Percentiles rank a stretch among this genome's conserved stretches.
These are phyloP conservation scores for Botrytis galanthina DNA, from an alignment of 2,329 filamentous ascomycete genomes.

Conservation along the genomic window DNA sequence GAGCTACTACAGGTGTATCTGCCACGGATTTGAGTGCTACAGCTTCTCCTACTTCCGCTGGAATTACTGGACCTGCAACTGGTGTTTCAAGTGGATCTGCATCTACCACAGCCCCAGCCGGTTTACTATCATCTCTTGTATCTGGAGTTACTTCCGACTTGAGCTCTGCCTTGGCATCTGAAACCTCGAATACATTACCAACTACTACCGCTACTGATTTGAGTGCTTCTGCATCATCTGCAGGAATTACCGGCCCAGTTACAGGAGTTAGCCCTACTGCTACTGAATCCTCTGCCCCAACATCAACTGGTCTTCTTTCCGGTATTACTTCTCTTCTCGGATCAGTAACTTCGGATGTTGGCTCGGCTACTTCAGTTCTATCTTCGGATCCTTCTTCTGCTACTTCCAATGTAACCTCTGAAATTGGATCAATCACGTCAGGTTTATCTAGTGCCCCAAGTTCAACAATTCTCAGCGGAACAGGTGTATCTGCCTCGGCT, in stretches of 20 bases:
- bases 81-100: constrained; percentile 3
- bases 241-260: constrained; percentile 15
- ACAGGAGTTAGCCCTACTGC: background rate
- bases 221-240: constrained; percentile 13
- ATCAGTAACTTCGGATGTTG: background rate
- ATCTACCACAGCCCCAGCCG: background rate
- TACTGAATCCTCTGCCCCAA: background rate
- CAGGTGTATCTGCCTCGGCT: background rate
- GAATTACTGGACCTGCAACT: constrained; percentile 1
- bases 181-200: constrained; percentile 2
- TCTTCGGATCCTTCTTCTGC: background rate
- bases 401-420: background rate
- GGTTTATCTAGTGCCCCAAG: background rate
- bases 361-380: background rate
- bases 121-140: background rate
- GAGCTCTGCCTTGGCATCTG: background rate
- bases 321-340: constrained; percentile 9
- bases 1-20: background rate
- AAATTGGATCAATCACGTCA: background rate
- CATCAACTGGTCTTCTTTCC: background rate
- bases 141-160: constrained; percentile 5
- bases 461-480: background rate
- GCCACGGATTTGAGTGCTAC: background rate
- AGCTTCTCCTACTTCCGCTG: background rate
- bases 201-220: constrained; percentile 15